A percentile compares a stretch with the other conserved stretches of the same genome.
phyloP scores from a whole-genome alignment of 345 rosid species.

The Camelina laxa region DNA sequence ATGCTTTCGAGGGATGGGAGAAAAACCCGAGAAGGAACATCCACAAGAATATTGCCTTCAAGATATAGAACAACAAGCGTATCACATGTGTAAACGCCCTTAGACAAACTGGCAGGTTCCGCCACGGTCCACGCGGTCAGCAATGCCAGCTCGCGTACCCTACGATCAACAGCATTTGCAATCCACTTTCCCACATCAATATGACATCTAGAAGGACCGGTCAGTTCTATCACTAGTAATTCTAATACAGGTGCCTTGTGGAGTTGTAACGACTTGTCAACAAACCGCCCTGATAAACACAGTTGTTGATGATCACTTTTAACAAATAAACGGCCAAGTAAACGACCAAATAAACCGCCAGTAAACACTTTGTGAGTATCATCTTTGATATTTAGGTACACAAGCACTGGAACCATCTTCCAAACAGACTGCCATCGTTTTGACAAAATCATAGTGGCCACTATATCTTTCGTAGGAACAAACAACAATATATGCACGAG shows the following conservation, averaged over 20 bases:
- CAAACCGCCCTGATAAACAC: background rate
- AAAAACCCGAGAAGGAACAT: background rate
- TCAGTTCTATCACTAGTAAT: background rate
- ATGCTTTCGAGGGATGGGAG: background rate
- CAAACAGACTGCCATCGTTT: background rate
- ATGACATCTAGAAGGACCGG: background rate
- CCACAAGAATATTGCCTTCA: background rate
- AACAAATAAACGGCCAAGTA: background rate
- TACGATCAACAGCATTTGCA: background rate
- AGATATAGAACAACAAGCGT: background rate
- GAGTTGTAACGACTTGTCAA: background rate
- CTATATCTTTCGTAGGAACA: background rate
- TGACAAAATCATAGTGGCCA: constrained; percentile 2
- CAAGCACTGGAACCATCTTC: background rate
- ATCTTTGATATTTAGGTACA: background rate
- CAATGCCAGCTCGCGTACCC: background rate
- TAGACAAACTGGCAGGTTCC: background rate
- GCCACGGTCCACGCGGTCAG: background rate
- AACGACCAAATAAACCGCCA: background rate
- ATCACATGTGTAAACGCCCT: background rate
- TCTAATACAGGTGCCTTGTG: background rate
- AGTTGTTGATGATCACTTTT: background rate
- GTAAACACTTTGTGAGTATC: background rate
- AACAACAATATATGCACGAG: no score
- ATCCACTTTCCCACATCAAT: background rate